phyloP scores from a whole-genome alignment of 345 rosid genomes.

The Syzygium grande region DNA sequence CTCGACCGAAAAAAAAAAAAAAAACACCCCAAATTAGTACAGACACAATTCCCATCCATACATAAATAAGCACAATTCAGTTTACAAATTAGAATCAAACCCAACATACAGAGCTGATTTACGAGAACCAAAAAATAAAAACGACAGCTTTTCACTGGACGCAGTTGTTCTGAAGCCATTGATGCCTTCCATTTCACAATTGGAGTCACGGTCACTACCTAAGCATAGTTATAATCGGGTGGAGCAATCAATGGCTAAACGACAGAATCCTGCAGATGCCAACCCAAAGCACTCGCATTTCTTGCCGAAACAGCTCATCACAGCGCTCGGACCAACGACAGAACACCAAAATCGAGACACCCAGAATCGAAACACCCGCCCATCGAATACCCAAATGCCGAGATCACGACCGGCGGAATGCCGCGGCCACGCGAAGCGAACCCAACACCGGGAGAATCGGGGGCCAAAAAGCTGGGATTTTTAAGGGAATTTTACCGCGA shows the following conservation, averaged over 20 bases:
- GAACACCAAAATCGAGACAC: background rate
- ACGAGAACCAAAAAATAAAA: background rate
- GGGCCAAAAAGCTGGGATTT: background rate
- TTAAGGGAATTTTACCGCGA: background rate
- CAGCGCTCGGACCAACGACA: background rate
- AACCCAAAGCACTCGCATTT: background rate
- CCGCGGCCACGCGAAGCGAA: background rate
- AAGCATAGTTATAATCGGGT: background rate
- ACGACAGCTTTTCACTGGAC: background rate
- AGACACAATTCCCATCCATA: background rate
- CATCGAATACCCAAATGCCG: background rate
- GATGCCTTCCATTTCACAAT: background rate
- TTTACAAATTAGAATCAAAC: background rate
- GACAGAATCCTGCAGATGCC: background rate
- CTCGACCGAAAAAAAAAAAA: background rate
- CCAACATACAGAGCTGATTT: background rate
- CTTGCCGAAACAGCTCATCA: background rate
- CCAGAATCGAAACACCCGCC: background rate
- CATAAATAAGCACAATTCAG: background rate
- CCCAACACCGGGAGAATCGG: background rate
- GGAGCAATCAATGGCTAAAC: background rate
- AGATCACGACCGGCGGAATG: background rate
- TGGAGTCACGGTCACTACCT: background rate
- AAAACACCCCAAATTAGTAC: background rate
- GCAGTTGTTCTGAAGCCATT: background rate